Conservation (phyloP, 2,329 filamentous ascomycete species). For the Myriosclerotinia curreyana region DNA sequence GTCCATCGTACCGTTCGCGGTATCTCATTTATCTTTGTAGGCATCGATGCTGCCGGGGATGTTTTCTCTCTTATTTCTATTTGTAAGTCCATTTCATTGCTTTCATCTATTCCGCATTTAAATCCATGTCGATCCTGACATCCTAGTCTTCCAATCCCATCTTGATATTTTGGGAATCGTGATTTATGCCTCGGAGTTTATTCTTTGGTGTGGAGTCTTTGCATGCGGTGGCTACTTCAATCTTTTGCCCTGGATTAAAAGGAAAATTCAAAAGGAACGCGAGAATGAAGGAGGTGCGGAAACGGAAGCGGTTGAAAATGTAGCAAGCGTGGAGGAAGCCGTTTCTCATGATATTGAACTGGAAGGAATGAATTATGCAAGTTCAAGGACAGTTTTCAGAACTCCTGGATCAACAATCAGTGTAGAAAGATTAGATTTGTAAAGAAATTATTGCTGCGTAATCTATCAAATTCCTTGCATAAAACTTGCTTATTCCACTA, state of each 20-base stretch:
- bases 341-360: conserved; percentile 41
- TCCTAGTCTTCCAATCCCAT: conserved; percentile 52
- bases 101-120: not conserved
- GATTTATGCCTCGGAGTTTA: conserved; percentile 64
- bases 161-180: conserved; percentile 61
- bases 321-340: conserved; percentile 10
- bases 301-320: conserved; percentile 2
- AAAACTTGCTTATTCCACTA: not conserved
- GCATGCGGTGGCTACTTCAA: conserved; percentile 64
- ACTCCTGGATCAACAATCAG: conserved; percentile 46
- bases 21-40: conserved; percentile 70
- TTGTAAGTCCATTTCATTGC: conserved; percentile 36
- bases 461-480: not conserved
- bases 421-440: not conserved
- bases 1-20: conserved; percentile 62
- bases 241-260: conserved; percentile 54
- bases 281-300: conserved; percentile 13
- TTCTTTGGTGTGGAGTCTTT: conserved; percentile 66
- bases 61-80: conserved; percentile 64
- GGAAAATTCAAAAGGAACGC: conserved; percentile 36
- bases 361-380: conserved; percentile 55
- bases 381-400: conserved; percentile 54
- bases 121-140: not conserved
- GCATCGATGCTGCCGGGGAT: conserved; percentile 66
- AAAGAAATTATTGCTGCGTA: not conserved